phyloP scores from a whole-genome alignment of 345 rosid genomes.

The Citrus trifoliata region DNA sequence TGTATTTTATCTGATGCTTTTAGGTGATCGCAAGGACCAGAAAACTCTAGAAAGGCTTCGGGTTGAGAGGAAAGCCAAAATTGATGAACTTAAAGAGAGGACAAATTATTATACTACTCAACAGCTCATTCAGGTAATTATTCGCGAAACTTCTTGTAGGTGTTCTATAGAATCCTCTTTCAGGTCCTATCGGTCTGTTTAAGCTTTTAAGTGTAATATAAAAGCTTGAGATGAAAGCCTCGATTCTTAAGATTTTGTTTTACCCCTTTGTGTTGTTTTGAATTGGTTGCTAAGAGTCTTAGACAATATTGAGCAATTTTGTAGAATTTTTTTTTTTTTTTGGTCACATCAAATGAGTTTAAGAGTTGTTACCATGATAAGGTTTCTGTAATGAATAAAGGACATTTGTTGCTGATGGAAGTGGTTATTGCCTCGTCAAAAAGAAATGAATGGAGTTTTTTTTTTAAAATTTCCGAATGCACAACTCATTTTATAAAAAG shows the following conservation, averaged over 20 bases:
- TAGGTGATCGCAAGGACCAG: constrained; percentile 87
- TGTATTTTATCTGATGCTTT: constrained; percentile 11
- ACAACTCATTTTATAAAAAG: background rate
- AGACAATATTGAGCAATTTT: background rate
- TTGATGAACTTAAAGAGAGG: constrained; percentile 91
- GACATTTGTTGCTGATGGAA: background rate
- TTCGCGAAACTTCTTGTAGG: background rate
- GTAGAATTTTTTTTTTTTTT: background rate
- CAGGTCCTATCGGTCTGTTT: background rate
- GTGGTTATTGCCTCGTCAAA: too few relatives aligned
- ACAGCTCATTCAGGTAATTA: constrained; percentile 82
- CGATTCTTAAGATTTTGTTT: background rate
- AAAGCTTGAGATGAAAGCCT: background rate
- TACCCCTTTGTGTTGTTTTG: background rate
- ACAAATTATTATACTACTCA: constrained; percentile 91
- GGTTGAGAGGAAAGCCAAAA: constrained; percentile 83
- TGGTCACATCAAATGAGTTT: background rate
- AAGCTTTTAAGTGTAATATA: background rate
- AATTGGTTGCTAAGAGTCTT: background rate
- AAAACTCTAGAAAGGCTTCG: constrained; percentile 78
- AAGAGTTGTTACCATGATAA: background rate
- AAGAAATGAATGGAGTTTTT: background rate
- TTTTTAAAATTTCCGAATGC: background rate
- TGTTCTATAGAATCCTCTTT: background rate
- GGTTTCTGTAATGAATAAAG: background rate